Percentiles rank a stretch among this genome's conserved stretches.
Evolutionary conservation across 768 basidiomycete species (phyloP).

Genomic region (Termitomyces sp.): DNA sequence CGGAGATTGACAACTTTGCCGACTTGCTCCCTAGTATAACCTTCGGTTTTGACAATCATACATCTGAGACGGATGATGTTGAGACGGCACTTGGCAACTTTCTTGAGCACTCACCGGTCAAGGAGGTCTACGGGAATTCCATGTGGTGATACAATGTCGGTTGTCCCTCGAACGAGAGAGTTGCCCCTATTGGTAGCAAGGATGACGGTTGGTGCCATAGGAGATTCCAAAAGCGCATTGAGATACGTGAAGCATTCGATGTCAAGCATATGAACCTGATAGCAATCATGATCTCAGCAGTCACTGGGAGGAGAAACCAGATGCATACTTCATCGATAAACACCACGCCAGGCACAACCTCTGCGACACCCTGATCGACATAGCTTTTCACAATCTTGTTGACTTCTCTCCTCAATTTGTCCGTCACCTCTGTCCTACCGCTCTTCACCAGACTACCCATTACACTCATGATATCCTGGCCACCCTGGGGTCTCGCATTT

Average conservation of each 20-base stretch:
- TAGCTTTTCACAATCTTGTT: conserved; percentile 97
- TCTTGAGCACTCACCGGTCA: conserved; percentile 57
- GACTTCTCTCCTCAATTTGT: conserved; percentile 91
- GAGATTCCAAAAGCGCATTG: conserved; percentile 90
- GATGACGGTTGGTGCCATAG: conserved; percentile 97
- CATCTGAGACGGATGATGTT: conserved; percentile 41
- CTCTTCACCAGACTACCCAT: conserved; percentile 91
- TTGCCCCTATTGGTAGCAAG: conserved; percentile 95
- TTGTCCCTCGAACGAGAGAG: conserved; percentile 87
- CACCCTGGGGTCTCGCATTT: conserved; percentile 92
- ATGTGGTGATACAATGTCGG: conserved; percentile 87
- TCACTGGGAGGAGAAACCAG: background rate
- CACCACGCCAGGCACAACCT: conserved; percentile 95
- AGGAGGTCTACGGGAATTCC: conserved; percentile 92
- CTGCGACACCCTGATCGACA: conserved; percentile 97
- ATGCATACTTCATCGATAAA: conserved; percentile 92
- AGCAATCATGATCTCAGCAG: background rate
- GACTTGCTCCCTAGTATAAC: conserved; percentile 79
- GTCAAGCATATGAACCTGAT: conserved; percentile 97
- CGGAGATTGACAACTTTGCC: conserved; percentile 82
- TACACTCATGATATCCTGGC: conserved; percentile 98
- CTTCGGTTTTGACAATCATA: conserved; percentile 91
- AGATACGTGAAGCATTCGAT: conserved; percentile 99
- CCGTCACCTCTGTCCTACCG: conserved; percentile 93
- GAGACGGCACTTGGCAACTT: background rate